These are phyloP conservation scores for Beauveria rudraprayagi DNA, from an alignment of 2,329 filamentous ascomycete genomes.

Conservation along the genomic window DNA sequence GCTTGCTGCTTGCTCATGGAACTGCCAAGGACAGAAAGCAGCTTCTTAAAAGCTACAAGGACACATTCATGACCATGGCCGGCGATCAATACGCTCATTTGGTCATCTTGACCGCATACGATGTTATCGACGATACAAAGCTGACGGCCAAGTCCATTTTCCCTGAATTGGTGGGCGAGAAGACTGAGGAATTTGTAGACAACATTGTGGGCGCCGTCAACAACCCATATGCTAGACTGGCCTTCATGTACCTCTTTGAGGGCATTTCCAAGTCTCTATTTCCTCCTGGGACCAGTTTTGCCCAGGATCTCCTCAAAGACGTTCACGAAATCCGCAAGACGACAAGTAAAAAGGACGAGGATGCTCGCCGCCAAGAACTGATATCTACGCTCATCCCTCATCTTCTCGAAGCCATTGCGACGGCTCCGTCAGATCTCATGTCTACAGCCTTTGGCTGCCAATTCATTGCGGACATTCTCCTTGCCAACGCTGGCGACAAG, in stretches of 20 bases:
- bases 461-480: slow-evolving; percentile 73
- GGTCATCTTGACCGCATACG: slow-evolving; percentile 77
- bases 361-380: slow-evolving; percentile 67
- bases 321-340: slow-evolving; percentile 69
- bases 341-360: slow-evolving; percentile 89
- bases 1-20: slow-evolving; percentile 73
- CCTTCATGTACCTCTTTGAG: slow-evolving; percentile 77
- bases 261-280: slow-evolving; percentile 54
- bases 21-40: slow-evolving; percentile 88
- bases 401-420: slow-evolving; percentile 64
- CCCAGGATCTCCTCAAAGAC: slow-evolving; percentile 66
- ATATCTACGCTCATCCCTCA: slow-evolving; percentile 64
- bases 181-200: slow-evolving; percentile 51
- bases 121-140: slow-evolving; percentile 91
- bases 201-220: slow-evolving; percentile 58
- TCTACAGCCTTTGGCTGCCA: slow-evolving; percentile 78
- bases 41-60: slow-evolving; percentile 82
- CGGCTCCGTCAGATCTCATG: slow-evolving; percentile 59
- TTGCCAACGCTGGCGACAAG: slow-evolving; percentile 70
- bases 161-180: slow-evolving; percentile 72
- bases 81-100: slow-evolving; percentile 70
- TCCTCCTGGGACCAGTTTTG: slow-evolving; percentile 52
- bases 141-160: slow-evolving; percentile 80
- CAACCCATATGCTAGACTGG: slow-evolving; percentile 55
- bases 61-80: slow-evolving; percentile 78